These are phyloP conservation scores for Peziza echinospora DNA, from an alignment of 495 filamentous ascomycete species.

Conservation along the genomic window DNA sequence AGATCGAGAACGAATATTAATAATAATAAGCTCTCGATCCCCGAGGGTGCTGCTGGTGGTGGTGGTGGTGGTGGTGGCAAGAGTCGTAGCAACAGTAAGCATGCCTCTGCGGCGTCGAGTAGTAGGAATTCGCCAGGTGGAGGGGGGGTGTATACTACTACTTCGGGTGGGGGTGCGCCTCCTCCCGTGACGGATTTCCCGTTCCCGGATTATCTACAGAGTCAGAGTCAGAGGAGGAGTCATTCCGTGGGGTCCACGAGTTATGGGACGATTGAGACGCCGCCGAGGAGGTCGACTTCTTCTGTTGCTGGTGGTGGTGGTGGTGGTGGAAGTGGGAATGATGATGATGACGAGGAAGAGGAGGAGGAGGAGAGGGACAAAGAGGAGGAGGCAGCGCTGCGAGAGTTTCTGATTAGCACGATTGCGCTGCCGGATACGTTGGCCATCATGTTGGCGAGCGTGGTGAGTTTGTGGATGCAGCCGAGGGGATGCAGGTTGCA, in stretches of 20 bases:
- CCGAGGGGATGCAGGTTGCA: constrained; percentile 10
- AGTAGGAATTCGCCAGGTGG: neutral
- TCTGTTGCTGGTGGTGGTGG: too few species aligned
- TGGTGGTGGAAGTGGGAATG: neutral
- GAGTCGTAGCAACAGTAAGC: constrained; percentile 4
- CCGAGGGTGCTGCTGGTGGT: too few species aligned
- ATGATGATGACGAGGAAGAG: neutral
- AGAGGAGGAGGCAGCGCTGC: constrained; percentile 9
- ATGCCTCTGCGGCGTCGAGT: neutral
- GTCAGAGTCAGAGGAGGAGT: too few species aligned
- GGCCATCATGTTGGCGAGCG: constrained; percentile 13
- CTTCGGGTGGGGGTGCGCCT: too few species aligned
- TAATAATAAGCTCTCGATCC: too few species aligned
- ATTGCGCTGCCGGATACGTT: constrained; percentile 14
- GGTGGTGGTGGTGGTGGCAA: constrained; percentile 2
- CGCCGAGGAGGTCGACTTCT: too few species aligned
- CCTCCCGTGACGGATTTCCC: too few species aligned
- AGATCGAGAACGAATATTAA: too few species aligned
- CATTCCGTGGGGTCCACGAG: too few species aligned
- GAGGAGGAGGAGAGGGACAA: constrained; percentile 1
- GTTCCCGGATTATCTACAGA: too few species aligned
- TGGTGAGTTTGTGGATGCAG: constrained; percentile 15
- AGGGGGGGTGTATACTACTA: neutral
- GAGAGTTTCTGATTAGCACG: constrained; percentile 12
- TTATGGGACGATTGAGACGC: too few species aligned